These are phyloP conservation scores for Musa troglodytarum DNA, from an alignment of 176 grass and related monocot genomes.

Conservation along the genomic window DNA sequence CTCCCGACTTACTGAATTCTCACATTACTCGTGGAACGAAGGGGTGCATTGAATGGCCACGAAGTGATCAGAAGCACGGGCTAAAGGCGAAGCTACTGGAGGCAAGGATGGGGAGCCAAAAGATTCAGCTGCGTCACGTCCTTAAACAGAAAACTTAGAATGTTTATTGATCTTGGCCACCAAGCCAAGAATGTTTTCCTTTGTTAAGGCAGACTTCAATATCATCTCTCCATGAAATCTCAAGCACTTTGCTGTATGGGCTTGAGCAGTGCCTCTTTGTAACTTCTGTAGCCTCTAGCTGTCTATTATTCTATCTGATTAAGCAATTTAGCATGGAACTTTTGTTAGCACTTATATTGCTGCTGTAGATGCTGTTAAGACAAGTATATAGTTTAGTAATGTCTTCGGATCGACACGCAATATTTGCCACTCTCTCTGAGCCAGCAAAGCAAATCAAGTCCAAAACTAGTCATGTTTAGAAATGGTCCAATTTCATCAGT, in stretches of 20 bases:
- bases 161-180: not conserved
- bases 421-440: too few species aligned
- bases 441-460: too few species aligned
- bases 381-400: too few species aligned
- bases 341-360: too few species aligned
- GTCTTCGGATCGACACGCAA: too few species aligned
- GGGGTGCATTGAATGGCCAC: slow-evolving; percentile 83
- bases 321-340: not conserved
- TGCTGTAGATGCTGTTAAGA: too few species aligned
- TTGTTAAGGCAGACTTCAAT: not conserved
- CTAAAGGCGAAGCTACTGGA: slow-evolving; percentile 84
- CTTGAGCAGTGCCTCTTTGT: too few species aligned
- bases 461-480: too few species aligned
- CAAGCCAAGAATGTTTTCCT: not conserved
- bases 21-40: slow-evolving; percentile 53
- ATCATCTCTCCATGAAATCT: not conserved
- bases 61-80: slow-evolving; percentile 68
- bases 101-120: slow-evolving; percentile 82
- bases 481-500: too few species aligned
- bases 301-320: not conserved
- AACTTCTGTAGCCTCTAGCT: not conserved
- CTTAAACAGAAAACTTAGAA: slow-evolving; percentile 85
- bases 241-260: too few species aligned
- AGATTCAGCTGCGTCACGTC: slow-evolving; percentile 84
- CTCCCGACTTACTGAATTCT: slow-evolving; percentile 52